Conservation (phyloP, 129 eudicot genomes). For the Lonicera japonica region DNA sequence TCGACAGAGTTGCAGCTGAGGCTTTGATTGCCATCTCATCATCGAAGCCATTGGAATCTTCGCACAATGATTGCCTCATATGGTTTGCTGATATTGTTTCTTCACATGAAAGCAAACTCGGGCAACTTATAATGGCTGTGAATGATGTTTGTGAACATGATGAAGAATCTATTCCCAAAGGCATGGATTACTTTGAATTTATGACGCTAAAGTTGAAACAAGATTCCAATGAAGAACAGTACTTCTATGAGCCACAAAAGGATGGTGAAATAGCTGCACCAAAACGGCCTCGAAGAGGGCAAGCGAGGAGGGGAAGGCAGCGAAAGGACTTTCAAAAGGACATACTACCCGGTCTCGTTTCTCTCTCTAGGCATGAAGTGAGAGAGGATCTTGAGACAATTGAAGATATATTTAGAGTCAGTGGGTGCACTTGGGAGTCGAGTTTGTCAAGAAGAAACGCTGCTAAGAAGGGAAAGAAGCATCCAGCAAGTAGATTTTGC, state of each 20-base stretch:
- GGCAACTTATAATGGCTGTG: slow-evolving; percentile 7
- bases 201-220: slow-evolving; percentile 56
- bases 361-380: slow-evolving; percentile 41
- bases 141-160: not conserved
- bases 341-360: slow-evolving; percentile 56
- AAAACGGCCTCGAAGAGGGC: slow-evolving; percentile 48
- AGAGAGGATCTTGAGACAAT: slow-evolving; percentile 59
- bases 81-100: slow-evolving; percentile 60
- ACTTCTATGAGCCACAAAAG: slow-evolving; percentile 16
- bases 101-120: slow-evolving; percentile 12
- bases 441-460: slow-evolving; percentile 37
- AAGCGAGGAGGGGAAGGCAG: slow-evolving; percentile 54
- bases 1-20: slow-evolving; percentile 55
- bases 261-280: slow-evolving; percentile 14
- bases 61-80: slow-evolving; percentile 27
- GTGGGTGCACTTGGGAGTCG: slow-evolving; percentile 48
- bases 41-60: slow-evolving; percentile 20
- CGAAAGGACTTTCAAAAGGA: slow-evolving; percentile 69
- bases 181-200: slow-evolving; percentile 74
- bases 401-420: slow-evolving; percentile 47
- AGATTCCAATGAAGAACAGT: slow-evolving; percentile 27
- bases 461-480: slow-evolving; percentile 42
- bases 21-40: slow-evolving; percentile 55
- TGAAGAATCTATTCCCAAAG: slow-evolving; percentile 40
- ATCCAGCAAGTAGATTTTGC: slow-evolving; percentile 29